Conservation (phyloP, 164 flowering plant genomes). For the Annona cherimola region DNA sequence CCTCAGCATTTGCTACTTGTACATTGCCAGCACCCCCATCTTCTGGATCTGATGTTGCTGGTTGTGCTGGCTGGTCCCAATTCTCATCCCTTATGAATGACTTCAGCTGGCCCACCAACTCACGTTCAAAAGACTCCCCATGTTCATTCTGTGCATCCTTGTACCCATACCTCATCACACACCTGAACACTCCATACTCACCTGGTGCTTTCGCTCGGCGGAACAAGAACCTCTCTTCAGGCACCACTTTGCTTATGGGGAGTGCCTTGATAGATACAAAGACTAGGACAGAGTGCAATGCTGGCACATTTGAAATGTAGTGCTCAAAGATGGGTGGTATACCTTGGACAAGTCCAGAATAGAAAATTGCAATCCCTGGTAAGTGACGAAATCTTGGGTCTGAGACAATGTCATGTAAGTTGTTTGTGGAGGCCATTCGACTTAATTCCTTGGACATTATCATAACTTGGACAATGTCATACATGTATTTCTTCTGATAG, state of each 20-base stretch:
- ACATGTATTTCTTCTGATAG: conserved; percentile 50
- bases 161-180: conserved; percentile 81
- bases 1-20: background rate
- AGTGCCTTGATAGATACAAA: conserved; percentile 72
- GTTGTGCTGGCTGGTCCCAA: conserved; percentile 12
- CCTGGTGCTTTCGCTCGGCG: conserved; percentile 44
- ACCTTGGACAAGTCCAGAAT: conserved; percentile 79
- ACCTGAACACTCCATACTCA: conserved; percentile 49
- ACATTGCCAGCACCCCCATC: background rate
- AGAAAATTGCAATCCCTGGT: conserved; percentile 66
- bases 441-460: too few relatives aligned
- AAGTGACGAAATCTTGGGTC: conserved; percentile 29
- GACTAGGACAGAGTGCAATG: conserved; percentile 65
- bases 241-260: conserved; percentile 61
- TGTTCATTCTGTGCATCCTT: conserved; percentile 44
- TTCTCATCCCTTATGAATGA: conserved; percentile 43
- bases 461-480: conserved; percentile 58
- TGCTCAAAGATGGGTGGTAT: conserved; percentile 78
- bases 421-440: conserved; percentile 49
- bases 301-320: conserved; percentile 54
- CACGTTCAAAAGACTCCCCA: conserved; percentile 46
- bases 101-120: conserved; percentile 46
- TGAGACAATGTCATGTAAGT: conserved; percentile 25
- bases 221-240: conserved; percentile 64
- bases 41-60: background rate